phyloP scores from a whole-genome alignment of 2,329 filamentous ascomycete species.

The Leptographium wingfieldii region DNA sequence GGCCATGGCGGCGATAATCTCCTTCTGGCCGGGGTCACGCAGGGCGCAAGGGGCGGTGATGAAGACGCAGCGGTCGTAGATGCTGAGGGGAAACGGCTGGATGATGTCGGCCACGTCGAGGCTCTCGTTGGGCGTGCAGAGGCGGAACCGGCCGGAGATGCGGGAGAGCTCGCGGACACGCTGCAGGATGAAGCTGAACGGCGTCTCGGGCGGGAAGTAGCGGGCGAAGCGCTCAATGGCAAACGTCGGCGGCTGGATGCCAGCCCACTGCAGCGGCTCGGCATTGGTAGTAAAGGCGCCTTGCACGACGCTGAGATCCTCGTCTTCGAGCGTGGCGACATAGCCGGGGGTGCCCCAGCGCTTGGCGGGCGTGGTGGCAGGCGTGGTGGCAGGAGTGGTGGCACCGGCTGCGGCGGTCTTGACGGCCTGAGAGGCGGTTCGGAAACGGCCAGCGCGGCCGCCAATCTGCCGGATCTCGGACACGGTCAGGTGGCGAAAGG shows the following conservation, averaged over 20 bases:
- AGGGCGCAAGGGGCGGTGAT: slow-evolving; percentile 55
- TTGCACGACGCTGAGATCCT: slow-evolving; percentile 52
- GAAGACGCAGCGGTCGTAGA: slow-evolving; percentile 65
- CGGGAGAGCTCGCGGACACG: slow-evolving; percentile 59
- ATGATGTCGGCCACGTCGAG: slow-evolving; percentile 61
- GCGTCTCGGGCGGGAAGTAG: slow-evolving; percentile 70
- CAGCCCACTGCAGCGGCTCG: slow-evolving; percentile 55
- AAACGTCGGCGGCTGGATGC: slow-evolving; percentile 57
- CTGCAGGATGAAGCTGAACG: slow-evolving; percentile 70
- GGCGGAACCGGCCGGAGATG: slow-evolving; percentile 53
- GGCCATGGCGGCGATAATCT: slow-evolving; percentile 52
- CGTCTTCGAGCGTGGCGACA: slow-evolving; percentile 64
- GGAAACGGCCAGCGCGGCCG: slow-evolving; percentile 79
- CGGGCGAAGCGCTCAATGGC: slow-evolving; percentile 64
- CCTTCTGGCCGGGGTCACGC: slow-evolving; percentile 32
- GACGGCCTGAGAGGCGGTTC: slow-evolving; percentile 50
- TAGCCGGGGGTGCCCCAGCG: slow-evolving; percentile 38
- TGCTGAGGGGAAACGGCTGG: slow-evolving; percentile 55
- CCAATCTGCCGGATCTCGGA: slow-evolving; percentile 92
- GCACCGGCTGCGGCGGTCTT: slow-evolving; percentile 1
- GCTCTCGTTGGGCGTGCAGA: slow-evolving; percentile 52
- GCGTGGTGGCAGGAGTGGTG: not conserved
- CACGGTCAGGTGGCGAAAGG: slow-evolving; percentile 45
- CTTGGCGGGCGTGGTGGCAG: not conserved
- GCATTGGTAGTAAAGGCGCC: slow-evolving; percentile 51